Base-by-base conservation (phyloP, 331 rosid genomes). In the Arachis monticola region DNA sequence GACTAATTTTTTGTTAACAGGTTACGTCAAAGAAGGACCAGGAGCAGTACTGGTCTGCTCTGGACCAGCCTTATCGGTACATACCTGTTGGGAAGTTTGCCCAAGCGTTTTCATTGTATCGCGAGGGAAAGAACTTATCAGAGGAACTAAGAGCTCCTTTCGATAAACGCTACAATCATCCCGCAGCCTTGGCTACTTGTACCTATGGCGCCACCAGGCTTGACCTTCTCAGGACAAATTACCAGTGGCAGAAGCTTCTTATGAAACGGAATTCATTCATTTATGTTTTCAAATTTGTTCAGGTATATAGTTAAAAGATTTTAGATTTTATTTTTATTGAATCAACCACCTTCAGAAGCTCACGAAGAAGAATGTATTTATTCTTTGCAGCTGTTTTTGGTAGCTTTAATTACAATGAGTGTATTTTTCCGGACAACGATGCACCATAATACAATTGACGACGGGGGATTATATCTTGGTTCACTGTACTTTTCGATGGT, bases 1-100 rank as follows among this genome's bases (percentile, higher is more conserved):
- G 48, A 73, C 2, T 53, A 71, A 45, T 9, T 58, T 70, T 46
- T 80, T 80, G 58, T 64, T 6, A 46, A 58, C 88, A 95, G 99
- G 99, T 95, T 73, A 92, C 85, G 42, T 95, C 99, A 4, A 85
- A 86, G 89, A 95, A 95, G 84, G 99, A 95, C 86, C 99, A 95
- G 88, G 91, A 90, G 91, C 99, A 95, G 84, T 90, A 95, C 77
- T 95, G 99, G 99, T 86, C 90, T 3, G 81, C 79, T 78, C 89
- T 77, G 5, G 88, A 83, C 81, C 84, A 92, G 74, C 97, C 94
- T 46, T 89, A 95, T 87, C 86, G 85, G 77, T 85, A 82, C 77
- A 83, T 92, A 83, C 85, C 97, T 53, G 91, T 83, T 17, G 93
- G 84, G 69, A 92, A 90, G 82, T 92, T 95, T 68, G 96, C 89